Evolutionary conservation across 2,329 filamentous ascomycete genomes (phyloP), one percentile per base, ranked within the genome.

Genomic region (Dactylellina leptospora): DNA sequence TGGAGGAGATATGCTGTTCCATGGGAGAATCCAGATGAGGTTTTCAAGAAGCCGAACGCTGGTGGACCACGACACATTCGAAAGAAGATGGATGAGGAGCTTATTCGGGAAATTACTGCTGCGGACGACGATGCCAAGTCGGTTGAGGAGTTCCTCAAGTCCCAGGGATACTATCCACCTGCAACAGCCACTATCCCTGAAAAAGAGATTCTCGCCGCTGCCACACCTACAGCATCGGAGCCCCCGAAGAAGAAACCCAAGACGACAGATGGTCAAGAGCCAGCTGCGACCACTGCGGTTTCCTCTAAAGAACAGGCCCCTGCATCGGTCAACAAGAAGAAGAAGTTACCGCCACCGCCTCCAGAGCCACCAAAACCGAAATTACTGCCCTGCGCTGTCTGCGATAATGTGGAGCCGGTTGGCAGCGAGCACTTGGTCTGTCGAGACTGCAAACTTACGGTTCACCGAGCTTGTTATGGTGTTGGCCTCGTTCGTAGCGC

Each of bases 1-100:
- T 99, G 95, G 95, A 89, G 95, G 53, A 91, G 93, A 75, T 99
- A 99, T 80, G 93, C 90, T 13, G 92, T 99, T 73, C 91, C 96
- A 75, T 99, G 92, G 88, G 95, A 97, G 80, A 91, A 96, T 75
- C 85, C 92, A 11, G 95, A 97, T 42, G 93, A 97, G 77, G 86
- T 96, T 36, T 87, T 89, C 38, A 96, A 93, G 82, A 96, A 96
- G 81, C 88, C 96, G 42, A 86, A 88, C 0, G 87, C 90, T 74
- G 87, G 88, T 47, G 91, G 92, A 44, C 90, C 90, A 47, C 89
- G 91, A 76, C 89, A 90, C 3, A 93, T 89, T 87, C 96, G 95
- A 81, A 87, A 91, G 68, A 91, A 90, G 78, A 88, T 96, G 64
- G 95, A 99, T 75, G 93, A 97, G 79, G 95, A 97, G 78, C 83